Evolutionary conservation across 2,329 filamentous ascomycete species (phyloP).

Genomic region (Domatiomyces globalis): DNA sequence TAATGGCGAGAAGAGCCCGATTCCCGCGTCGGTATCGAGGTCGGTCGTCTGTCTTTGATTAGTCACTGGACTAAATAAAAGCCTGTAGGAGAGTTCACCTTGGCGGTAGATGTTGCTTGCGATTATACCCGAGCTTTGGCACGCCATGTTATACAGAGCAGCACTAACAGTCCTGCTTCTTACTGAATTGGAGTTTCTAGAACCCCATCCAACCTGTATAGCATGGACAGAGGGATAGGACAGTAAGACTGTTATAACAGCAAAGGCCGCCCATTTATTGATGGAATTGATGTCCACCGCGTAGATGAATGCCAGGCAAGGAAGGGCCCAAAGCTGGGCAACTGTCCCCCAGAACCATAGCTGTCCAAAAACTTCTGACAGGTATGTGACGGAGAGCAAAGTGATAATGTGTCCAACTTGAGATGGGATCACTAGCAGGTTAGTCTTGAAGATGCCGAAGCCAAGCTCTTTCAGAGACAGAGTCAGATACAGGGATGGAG

Average conservation of each 20-base stretch:
- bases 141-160: constrained; percentile 38
- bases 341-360: constrained; percentile 33
- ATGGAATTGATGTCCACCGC: constrained; percentile 28
- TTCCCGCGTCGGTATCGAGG: constrained; percentile 43
- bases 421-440: constrained; percentile 48
- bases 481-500: constrained; percentile 31
- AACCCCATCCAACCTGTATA: constrained; percentile 36
- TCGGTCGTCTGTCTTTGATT: constrained; percentile 28
- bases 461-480: constrained; percentile 32
- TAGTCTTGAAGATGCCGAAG: constrained; percentile 25
- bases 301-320: constrained; percentile 37
- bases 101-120: constrained; percentile 24
- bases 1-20: constrained; percentile 21
- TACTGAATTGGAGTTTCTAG: constrained; percentile 36
- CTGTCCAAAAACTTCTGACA: constrained; percentile 28
- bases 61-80: background rate
- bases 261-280: constrained; percentile 32
- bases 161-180: constrained; percentile 35
- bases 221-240: constrained; percentile 39
- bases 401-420: constrained; percentile 43
- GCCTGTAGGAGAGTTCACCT: constrained; percentile 8
- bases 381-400: constrained; percentile 20
- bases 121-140: constrained; percentile 24
- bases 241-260: constrained; percentile 28
- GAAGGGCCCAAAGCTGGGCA: constrained; percentile 39